Conservation (phyloP, 352 stramenopile species). For the Poterioochromonas sp. region DNA sequence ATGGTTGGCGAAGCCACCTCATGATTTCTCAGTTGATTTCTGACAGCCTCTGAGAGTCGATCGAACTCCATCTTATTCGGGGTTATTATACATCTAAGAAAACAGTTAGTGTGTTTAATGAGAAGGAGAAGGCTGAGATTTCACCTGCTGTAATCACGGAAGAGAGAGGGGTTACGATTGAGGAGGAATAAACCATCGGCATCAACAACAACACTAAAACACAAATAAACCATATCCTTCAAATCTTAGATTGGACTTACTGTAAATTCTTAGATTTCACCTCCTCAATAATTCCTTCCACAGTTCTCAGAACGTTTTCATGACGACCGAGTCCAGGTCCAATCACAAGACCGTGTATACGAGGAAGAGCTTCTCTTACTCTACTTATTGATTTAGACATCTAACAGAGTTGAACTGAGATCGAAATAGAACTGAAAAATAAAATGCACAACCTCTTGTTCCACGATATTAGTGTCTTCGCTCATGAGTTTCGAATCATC, state of each 20-base stretch:
- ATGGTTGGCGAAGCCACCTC: background rate
- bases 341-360: constrained; percentile 2
- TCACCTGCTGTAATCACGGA: background rate
- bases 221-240: background rate
- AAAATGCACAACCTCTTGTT: background rate
- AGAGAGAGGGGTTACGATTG: background rate
- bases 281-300: background rate
- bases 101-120: background rate
- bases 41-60: background rate
- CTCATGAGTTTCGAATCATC: background rate
- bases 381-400: too few species aligned
- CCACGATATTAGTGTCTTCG: background rate
- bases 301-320: background rate
- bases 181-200: constrained; percentile 15
- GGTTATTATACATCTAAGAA: constrained; percentile 8
- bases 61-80: constrained; percentile 18
- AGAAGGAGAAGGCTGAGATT: background rate
- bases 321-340: constrained; percentile 5
- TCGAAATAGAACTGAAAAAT: background rate
- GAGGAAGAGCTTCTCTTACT: background rate
- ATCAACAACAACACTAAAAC: constrained; percentile 23
- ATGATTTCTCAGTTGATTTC: background rate
- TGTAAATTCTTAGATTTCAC: background rate
- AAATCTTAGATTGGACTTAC: background rate
- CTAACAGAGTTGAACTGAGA: too few species aligned